phyloP scores from a whole-genome alignment of 73 alveolate species.

The Tetrahymena borealis region DNA sequence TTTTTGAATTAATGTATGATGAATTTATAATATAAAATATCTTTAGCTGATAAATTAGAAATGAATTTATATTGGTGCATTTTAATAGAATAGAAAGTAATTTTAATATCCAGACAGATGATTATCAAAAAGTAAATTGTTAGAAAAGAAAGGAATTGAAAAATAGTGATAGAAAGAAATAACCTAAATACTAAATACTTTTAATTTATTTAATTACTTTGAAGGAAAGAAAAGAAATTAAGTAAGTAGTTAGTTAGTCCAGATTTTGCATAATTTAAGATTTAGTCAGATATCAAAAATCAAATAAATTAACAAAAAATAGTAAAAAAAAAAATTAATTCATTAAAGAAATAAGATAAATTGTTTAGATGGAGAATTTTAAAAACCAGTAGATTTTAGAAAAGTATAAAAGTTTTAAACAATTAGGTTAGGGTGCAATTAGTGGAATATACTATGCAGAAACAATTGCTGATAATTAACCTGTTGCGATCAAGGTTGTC shows the following conservation, averaged over 20 bases:
- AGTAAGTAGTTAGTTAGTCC: neutral
- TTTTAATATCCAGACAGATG: too few relatives aligned
- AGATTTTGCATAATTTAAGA: neutral
- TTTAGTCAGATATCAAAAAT: neutral
- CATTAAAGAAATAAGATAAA: neutral
- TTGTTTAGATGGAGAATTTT: neutral
- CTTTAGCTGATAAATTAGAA: too few relatives aligned
- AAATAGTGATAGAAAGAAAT: too few relatives aligned
- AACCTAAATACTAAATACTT: too few relatives aligned
- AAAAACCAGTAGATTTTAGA: neutral
- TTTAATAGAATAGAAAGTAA: too few relatives aligned
- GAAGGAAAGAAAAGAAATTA: too few relatives aligned
- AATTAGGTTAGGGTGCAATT: neutral
- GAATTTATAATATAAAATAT: too few relatives aligned
- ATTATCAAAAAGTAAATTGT: too few relatives aligned
- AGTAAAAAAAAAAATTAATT: neutral
- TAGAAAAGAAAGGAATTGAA: too few relatives aligned
- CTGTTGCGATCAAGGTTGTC: neutral
- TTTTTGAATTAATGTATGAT: too few relatives aligned
- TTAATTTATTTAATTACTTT: too few relatives aligned
- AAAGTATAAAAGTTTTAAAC: neutral
- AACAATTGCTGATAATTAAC: neutral
- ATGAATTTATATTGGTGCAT: too few relatives aligned
- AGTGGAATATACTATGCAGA: neutral
- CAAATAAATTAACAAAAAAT: neutral